Evolutionary conservation across 371 early-diverging fungal genomes (phyloP).

Genomic region (Mucor lusitanicus): DNA sequence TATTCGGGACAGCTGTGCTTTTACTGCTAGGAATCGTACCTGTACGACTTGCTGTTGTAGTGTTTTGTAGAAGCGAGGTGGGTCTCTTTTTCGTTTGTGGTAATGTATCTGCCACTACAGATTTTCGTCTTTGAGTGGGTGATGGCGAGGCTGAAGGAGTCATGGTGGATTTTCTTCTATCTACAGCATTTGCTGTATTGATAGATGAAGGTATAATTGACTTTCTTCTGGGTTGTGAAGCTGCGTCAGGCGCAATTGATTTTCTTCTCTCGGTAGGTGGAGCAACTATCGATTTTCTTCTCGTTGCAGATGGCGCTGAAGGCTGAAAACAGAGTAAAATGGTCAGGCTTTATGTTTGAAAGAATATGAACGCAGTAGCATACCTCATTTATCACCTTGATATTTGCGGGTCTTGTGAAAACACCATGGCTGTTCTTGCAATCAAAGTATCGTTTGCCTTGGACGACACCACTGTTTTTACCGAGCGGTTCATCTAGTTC

Average conservation of each 20-base stretch:
- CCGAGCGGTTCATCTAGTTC: constrained; percentile 73
- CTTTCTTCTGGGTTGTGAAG: constrained; percentile 19
- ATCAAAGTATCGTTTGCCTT: constrained; percentile 82
- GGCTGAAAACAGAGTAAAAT: not conserved
- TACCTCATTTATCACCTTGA: constrained; percentile 28
- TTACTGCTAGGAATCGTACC: constrained; percentile 7
- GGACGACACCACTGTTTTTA: constrained; percentile 81
- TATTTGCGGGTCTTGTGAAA: constrained; percentile 79
- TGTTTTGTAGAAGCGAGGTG: constrained; percentile 18
- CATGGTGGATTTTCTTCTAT: constrained; percentile 13
- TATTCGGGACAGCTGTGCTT: not conserved
- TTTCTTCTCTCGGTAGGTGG: constrained; percentile 19
- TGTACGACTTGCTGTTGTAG: constrained; percentile 14
- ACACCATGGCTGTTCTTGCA: constrained; percentile 74
- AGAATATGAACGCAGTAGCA: no score
- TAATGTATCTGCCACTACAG: constrained; percentile 1
- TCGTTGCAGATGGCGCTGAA: not conserved
- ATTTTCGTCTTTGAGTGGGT: constrained; percentile 12
- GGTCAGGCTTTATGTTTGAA: not conserved
- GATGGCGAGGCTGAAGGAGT: constrained; percentile 24
- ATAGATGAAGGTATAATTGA: constrained; percentile 15
- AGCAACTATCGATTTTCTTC: constrained; percentile 14
- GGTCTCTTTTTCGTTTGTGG: constrained; percentile 17
- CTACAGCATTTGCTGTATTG: not conserved
- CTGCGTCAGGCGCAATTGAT: constrained; percentile 5